Base-by-base conservation (phyloP, 495 filamentous ascomycete species). In the Thozetella sp. region DNA sequence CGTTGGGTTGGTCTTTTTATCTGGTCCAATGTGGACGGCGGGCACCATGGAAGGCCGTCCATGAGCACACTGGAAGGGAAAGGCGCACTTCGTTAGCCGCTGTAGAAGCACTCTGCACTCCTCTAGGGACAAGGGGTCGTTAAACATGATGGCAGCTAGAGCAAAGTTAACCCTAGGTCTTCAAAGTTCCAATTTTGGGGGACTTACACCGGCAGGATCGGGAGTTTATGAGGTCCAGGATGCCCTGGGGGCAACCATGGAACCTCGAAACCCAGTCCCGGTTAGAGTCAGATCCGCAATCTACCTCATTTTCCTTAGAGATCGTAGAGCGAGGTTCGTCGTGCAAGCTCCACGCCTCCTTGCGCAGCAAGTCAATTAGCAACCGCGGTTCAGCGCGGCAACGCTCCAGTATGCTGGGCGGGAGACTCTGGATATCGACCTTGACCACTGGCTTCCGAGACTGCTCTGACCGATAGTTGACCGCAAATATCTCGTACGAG, bases 51-150 rank as follows among this genome's bases (percentile, higher is more conserved):
- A 88, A 22, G 90, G 89, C 62, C 91, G 85, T 26, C 91, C 93
- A 79, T 93, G 93, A 19, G 91, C 95, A 71, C 95, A 99, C 66
- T 94, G 90, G 64, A 97, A 98, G 4, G 96, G 95, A 66, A 98
- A 95, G 1, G 79, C 86, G 61, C 91, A 96, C 2, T 65, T 65
- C 10, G 86, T 81, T 27, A 99, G 76, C 43, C 79, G 80, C 13
- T 62, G 43, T 11, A 97, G 74, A 19, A 99, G 70, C 15, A 67
- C 70, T 50, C 78, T 65, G 67, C 93, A 97, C 66, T 97, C 85
- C 9, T 82, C 80, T 1, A 76, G 56, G 1, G 77, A 81, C 48
- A 98, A 68, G 11, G 71, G 72, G 65, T 99, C 95, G 63, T 97
- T 97, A 76, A 99, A 99, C 95, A 99, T 99, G 72, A 98, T 90